Evolutionary conservation across 306 rosid species (phyloP).

Genomic region (Sindora glabra): DNA sequence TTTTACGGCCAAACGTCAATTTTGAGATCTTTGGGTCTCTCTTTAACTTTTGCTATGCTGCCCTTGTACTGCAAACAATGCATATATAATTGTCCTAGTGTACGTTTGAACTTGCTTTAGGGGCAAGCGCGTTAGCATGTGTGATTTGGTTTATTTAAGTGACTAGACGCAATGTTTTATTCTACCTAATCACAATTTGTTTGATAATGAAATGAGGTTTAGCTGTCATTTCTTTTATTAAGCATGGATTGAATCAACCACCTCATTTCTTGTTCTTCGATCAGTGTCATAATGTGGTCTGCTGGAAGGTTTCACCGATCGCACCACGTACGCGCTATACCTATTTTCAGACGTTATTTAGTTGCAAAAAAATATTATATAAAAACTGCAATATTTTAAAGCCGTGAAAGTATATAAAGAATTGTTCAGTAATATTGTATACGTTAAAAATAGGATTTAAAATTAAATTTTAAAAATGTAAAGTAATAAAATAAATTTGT

Average conservation of each 20-base stretch:
- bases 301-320: too few relatives aligned
- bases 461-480: too few relatives aligned
- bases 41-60: background rate
- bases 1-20: constrained; percentile 16
- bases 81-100: background rate
- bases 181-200: constrained; percentile 5
- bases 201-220: constrained; percentile 18
- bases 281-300: background rate
- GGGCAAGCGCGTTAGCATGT: constrained; percentile 12
- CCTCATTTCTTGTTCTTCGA: constrained; percentile 7
- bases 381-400: too few relatives aligned
- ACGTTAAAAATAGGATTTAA: too few relatives aligned
- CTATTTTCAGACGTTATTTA: too few relatives aligned
- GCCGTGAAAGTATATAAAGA: too few relatives aligned
- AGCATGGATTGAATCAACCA: constrained; percentile 1
- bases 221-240: constrained; percentile 1
- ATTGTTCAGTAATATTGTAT: too few relatives aligned
- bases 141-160: background rate
- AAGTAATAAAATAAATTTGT: too few relatives aligned
- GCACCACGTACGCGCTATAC: too few relatives aligned
- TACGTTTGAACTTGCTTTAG: constrained; percentile 1
- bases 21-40: constrained; percentile 2
- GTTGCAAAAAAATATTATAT: too few relatives aligned
- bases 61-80: constrained; percentile 19
- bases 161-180: background rate